A percentile compares a stretch with the other conserved stretches of the same genome.
Evolutionary conservation across 2,329 filamentous ascomycete genomes (phyloP).

Genomic region (Scedosporium apiospermum): DNA sequence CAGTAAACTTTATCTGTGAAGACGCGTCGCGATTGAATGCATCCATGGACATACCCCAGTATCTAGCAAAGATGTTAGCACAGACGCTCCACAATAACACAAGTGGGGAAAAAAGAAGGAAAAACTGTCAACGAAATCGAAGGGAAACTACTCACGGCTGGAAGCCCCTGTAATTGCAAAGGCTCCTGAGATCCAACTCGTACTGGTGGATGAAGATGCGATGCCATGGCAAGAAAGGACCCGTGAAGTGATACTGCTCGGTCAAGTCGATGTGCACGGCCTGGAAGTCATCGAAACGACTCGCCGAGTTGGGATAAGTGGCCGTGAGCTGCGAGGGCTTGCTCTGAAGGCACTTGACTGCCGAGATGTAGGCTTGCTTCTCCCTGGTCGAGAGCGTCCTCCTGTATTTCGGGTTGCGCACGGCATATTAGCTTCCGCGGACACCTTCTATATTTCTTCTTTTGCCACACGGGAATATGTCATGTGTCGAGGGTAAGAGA

Average conservation of each 20-base stretch:
- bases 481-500: too few species aligned
- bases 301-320: slow-evolving; percentile 12
- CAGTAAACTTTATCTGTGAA: neutral
- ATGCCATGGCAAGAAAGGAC: slow-evolving; percentile 23
- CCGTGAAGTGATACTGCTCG: slow-evolving; percentile 17
- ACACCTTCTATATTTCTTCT: too few species aligned
- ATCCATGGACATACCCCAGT: slow-evolving; percentile 1
- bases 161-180: slow-evolving; percentile 14
- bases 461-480: too few species aligned
- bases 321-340: slow-evolving; percentile 10
- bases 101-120: too few species aligned
- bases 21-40: neutral
- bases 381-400: slow-evolving; percentile 10
- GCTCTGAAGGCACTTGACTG: slow-evolving; percentile 14
- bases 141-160: slow-evolving; percentile 20
- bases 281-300: slow-evolving; percentile 17
- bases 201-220: slow-evolving; percentile 12
- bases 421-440: neutral
- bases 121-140: too few species aligned
- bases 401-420: slow-evolving; percentile 5
- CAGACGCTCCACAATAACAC: neutral
- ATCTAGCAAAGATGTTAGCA: slow-evolving; percentile 1
- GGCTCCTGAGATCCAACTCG: slow-evolving; percentile 14
- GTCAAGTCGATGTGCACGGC: slow-evolving; percentile 16
- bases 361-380: slow-evolving; percentile 15